Evolutionary conservation across 1,284 basidiomycete species (phyloP), one percentile per base, ranked within the genome.

Genomic region (Microbotryomycetes sp.): DNA sequence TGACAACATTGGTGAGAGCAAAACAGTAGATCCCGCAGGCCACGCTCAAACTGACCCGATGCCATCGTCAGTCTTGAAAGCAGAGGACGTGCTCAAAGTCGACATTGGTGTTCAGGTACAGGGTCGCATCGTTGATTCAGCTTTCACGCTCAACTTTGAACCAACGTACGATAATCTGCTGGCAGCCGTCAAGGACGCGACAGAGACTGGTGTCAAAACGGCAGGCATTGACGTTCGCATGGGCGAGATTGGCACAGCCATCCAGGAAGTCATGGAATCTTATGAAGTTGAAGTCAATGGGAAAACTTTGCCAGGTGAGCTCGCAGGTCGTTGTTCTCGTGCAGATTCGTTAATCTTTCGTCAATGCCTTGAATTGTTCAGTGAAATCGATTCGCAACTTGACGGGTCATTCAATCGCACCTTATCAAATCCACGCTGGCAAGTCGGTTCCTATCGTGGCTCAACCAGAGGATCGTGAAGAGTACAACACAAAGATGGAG

Each of bases 251-350:
- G 96, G 87, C 6, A 92, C 85, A 0, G 83, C 84, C 46, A 93
- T 98, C 63, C 94, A 99, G 76, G 96, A 99, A 77, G 93, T 92
- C 3, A 98, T 99, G 96, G 93, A 97, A 75, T 92, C 89, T 4
- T 97, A 97, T 74, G 96, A 98, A 76, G 92, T 98, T 22, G 91
- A 93, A 73, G 84, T 92, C 23, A 81, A 85, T 30, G 88, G 91
- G 45, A 92, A 93, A 75, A 82, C 86, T 23, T 82, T 86, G 69
- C 91, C 87, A 63, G 89, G 92, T 93, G 59, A 59, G 83, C 76
- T 9, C 0, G 19, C 16, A 31, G 16, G 9, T 19, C 32, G 3
- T 26, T 26, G 12, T 12, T 7, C n/a, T n/a, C n/a, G n/a, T n/a
- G n/a, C n/a, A n/a, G n/a, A n/a, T n/a, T 45, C 2, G 32, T 36